Conservation (phyloP, 495 filamentous ascomycete genomes). For the Neurospora sp. region DNA sequence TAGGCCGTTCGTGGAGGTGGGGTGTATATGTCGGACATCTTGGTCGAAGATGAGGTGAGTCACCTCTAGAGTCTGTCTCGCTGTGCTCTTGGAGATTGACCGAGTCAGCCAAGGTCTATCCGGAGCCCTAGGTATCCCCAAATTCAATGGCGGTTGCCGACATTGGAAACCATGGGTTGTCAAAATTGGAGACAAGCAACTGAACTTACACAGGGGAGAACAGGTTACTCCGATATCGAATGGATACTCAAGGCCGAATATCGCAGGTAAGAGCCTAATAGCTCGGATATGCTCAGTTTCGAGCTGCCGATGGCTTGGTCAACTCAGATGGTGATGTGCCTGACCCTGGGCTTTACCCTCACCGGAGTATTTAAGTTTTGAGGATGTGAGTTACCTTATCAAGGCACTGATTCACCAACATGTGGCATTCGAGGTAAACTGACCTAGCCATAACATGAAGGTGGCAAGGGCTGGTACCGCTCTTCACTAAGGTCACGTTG, state of each 20-base stretch:
- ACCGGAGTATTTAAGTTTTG: not conserved
- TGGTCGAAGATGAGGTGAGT: not conserved
- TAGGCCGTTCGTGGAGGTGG: not conserved
- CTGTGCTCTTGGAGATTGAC: not conserved
- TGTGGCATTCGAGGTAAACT: not conserved
- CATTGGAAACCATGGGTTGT: not conserved
- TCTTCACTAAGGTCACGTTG: not conserved
- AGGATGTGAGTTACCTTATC: not conserved
- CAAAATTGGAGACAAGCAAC: not conserved
- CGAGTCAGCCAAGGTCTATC: not conserved
- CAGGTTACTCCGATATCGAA: not conserved
- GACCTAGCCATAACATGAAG: not conserved
- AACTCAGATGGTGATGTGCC: not conserved
- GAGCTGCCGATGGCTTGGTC: not conserved
- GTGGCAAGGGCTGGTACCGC: not conserved
- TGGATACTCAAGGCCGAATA: not conserved
- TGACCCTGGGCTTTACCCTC: not conserved
- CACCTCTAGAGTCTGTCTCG: not conserved
- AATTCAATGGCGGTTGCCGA: not conserved
- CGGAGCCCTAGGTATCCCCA: too few relatives aligned
- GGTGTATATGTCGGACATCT: not conserved
- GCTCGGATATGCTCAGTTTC: not conserved
- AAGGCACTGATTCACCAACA: not conserved
- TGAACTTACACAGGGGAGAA: not conserved
- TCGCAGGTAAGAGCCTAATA: not conserved